Percentiles rank a stretch among this genome's conserved stretches.
Conservation (phyloP, 1,139 yeast genomes). For the Candida glucosophila region DNA sequence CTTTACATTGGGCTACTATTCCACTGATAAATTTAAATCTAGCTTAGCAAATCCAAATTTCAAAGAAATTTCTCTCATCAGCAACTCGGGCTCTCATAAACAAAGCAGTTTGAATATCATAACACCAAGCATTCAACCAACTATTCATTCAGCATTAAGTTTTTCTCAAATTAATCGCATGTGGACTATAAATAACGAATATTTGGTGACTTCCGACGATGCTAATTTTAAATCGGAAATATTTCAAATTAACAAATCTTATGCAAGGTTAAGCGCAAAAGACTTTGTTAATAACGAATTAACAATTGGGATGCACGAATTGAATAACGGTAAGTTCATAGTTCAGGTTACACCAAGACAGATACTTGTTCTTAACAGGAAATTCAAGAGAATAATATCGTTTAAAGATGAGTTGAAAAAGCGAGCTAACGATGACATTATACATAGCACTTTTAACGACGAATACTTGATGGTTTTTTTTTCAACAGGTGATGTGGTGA, state of each 20-base stretch:
- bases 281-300: conserved; percentile 57
- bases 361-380: conserved; percentile 55
- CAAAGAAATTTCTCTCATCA: conserved; percentile 58
- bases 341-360: conserved; percentile 69
- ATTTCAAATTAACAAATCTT: conserved; percentile 61
- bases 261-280: conserved; percentile 54
- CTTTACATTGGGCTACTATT: conserved; percentile 55
- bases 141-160: conserved; percentile 58
- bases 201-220: conserved; percentile 67
- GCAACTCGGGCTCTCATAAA: conserved; percentile 58
- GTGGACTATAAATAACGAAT: conserved; percentile 55
- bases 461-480: conserved; percentile 45
- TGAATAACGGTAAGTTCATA: conserved; percentile 51
- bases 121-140: conserved; percentile 57
- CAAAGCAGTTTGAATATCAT: conserved; percentile 52
- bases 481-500: conserved; percentile 49
- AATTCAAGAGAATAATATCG: conserved; percentile 38
- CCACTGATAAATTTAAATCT: conserved; percentile 46
- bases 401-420: conserved; percentile 26
- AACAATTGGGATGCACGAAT: conserved; percentile 60
- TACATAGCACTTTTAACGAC: conserved; percentile 44
- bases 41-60: conserved; percentile 63
- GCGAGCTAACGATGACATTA: conserved; percentile 32
- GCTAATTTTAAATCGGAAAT: conserved; percentile 59
- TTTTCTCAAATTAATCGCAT: conserved; percentile 71